A percentile compares a stretch with the other conserved stretches of the same genome.
These are phyloP conservation scores for Thalassiosira hispida DNA, from an alignment of 352 stramenopile genomes.

Conservation along the genomic window DNA sequence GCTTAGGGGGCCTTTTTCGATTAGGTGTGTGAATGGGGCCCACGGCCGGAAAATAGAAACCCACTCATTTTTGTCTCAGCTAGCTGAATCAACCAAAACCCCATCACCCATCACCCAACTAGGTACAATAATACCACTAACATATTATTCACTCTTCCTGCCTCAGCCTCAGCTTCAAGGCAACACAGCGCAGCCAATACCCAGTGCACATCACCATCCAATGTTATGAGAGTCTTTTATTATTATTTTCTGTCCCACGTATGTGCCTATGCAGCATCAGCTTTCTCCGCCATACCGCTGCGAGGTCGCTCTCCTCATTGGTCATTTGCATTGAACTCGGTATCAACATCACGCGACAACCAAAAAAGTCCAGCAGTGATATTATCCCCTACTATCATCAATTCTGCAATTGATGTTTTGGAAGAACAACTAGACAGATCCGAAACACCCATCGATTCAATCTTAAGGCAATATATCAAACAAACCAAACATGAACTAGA, in stretches of 20 bases:
- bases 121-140: no score
- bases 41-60: no score
- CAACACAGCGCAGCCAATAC: no score
- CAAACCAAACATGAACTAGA: not conserved
- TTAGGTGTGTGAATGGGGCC: no score
- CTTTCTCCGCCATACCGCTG: not conserved
- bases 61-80: not conserved
- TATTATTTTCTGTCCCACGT: not conserved
- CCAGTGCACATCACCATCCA: no score
- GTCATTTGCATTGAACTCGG: constrained; percentile 6
- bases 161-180: no score
- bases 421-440: constrained; percentile 2
- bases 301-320: not conserved
- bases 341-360: not conserved
- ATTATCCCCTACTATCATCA: not conserved
- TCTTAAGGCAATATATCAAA: constrained; percentile 9
- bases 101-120: not conserved
- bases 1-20: no score
- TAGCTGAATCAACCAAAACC: not conserved
- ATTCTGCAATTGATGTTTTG: constrained; percentile 10
- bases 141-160: no score
- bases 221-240: no score
- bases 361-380: not conserved
- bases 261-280: not conserved
- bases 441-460: constrained; percentile 7